These are phyloP conservation scores for Candida ulmi DNA, from an alignment of 805 yeast genomes.

Conservation along the genomic window DNA sequence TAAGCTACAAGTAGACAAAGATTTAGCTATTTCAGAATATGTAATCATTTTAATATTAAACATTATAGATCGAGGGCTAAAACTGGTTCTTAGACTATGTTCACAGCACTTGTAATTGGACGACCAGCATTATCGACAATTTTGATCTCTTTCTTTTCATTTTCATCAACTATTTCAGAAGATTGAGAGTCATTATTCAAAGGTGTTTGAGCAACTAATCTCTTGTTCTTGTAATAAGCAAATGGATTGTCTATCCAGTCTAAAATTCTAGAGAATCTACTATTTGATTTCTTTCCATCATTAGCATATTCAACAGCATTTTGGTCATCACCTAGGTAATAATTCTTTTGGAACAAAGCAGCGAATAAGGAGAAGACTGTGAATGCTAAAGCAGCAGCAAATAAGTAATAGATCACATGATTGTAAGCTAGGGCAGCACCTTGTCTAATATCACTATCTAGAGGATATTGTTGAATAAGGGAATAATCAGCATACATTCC, in stretches of 20 bases:
- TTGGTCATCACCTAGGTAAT: slow-evolving; percentile 30
- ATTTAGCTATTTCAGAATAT: too few relatives aligned
- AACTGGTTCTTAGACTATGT: too few relatives aligned
- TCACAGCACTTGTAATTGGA: too few relatives aligned
- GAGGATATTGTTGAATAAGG: slow-evolving; percentile 21
- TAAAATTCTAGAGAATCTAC: neutral
- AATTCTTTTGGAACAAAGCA: slow-evolving; percentile 29
- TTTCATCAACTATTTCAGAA: neutral
- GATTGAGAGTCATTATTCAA: neutral
- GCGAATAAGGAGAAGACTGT: slow-evolving; percentile 26
- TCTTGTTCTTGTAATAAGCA: neutral
- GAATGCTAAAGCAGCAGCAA: slow-evolving; percentile 25
- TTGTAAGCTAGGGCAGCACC: slow-evolving; percentile 30
- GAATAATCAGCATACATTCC: slow-evolving; percentile 15
- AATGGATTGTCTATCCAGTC: slow-evolving; percentile 1
- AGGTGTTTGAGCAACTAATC: neutral
- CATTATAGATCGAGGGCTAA: too few relatives aligned
- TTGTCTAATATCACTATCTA: slow-evolving; percentile 24
- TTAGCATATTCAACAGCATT: slow-evolving; percentile 28
- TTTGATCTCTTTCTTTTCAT: neutral
- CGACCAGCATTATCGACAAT: too few relatives aligned
- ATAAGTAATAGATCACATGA: slow-evolving; percentile 24
- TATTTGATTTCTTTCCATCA: slow-evolving; percentile 1
- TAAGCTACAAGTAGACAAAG: too few relatives aligned
- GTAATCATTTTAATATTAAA: too few relatives aligned